phyloP scores from a whole-genome alignment of 139 green algal genomes.

The Coccomyxa sp. region DNA sequence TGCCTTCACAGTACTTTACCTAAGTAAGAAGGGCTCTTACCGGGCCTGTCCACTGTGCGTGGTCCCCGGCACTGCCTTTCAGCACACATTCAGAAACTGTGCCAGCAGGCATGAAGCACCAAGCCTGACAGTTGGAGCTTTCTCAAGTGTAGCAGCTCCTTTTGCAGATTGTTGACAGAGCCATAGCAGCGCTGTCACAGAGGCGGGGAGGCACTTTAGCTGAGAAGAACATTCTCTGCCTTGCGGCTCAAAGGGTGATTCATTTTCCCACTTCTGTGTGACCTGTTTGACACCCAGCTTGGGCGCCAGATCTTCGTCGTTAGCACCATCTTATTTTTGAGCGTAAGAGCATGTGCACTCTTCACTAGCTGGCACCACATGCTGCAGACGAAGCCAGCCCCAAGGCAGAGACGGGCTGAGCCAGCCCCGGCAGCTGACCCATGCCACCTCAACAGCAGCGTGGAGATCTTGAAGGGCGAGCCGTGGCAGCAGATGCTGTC shows the following conservation, averaged over 20 bases:
- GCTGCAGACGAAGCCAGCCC: neutral
- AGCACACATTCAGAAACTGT: no score
- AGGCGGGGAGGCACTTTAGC: neutral
- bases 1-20: no score
- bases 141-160: no score
- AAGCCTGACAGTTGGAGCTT: no score
- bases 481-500: conserved; percentile 46
- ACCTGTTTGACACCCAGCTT: neutral
- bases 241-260: conserved; percentile 45
- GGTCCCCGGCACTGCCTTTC: no score
- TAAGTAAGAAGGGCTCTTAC: no score
- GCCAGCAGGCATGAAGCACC: no score
- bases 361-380: neutral
- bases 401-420: conserved; percentile 15
- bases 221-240: conserved; percentile 49
- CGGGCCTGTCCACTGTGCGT: no score
- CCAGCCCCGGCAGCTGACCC: conserved; percentile 36
- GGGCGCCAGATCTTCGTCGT: neutral
- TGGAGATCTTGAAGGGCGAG: conserved; percentile 2
- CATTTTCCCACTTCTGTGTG: neutral
- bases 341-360: neutral
- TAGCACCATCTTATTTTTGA: neutral
- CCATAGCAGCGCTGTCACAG: conserved; percentile 50
- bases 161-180: conserved; percentile 48
- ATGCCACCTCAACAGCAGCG: conserved; percentile 34